phyloP scores from a whole-genome alignment of 257 asterid species.

The Przewalskia tangutica region DNA sequence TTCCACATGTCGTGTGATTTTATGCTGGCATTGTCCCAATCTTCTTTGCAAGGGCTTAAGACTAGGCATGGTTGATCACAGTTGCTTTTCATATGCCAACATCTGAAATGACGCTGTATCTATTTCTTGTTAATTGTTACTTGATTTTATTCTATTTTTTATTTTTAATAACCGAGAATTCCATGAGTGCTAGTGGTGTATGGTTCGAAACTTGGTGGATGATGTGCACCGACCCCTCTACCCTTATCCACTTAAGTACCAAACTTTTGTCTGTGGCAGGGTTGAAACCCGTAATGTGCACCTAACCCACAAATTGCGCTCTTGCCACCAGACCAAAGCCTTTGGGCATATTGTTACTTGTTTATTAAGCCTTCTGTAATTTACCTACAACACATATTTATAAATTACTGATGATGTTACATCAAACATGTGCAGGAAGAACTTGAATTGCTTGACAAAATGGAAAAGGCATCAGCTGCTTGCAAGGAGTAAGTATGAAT shows the following conservation, averaged over 20 bases:
- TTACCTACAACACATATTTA: background rate
- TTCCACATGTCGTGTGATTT: background rate
- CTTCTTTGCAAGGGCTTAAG: background rate
- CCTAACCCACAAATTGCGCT: background rate
- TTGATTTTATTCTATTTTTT: background rate
- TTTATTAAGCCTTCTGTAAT: background rate
- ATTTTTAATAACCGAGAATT: background rate
- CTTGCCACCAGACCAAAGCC: background rate
- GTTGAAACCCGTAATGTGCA: background rate
- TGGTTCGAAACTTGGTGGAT: background rate
- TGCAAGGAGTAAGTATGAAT: conserved; percentile 73
- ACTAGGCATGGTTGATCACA: background rate
- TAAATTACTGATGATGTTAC: background rate
- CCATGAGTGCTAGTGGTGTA: background rate
- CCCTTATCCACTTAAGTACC: background rate
- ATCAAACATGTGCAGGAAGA: conserved; percentile 51
- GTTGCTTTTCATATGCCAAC: background rate
- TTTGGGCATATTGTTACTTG: background rate
- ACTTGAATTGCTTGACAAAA: conserved; percentile 70
- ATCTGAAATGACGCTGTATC: background rate
- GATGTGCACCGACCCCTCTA: background rate
- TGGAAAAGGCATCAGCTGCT: conserved; percentile 72
- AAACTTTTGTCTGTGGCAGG: background rate
- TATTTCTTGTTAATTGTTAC: background rate
- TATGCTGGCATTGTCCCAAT: background rate